Percentiles rank a stretch among this genome's conserved stretches.
These are phyloP conservation scores for Amaranthus tricolor DNA, from an alignment of 179 eudicot genomes.

Conservation along the genomic window DNA sequence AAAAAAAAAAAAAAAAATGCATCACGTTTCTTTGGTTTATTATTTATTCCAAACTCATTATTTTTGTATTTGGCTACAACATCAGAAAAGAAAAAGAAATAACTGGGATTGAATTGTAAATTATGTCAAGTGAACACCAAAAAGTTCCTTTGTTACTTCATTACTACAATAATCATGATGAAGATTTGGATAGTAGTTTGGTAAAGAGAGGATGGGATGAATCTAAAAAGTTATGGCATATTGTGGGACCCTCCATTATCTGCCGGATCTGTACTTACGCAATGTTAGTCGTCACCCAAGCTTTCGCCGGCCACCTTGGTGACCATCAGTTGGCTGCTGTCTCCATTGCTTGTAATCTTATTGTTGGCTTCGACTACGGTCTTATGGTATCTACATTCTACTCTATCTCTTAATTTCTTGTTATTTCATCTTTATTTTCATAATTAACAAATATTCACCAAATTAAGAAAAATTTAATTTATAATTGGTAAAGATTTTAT, in stretches of 20 bases:
- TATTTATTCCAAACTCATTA: no score
- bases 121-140: no score
- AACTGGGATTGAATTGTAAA: no score
- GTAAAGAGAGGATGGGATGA: conserved; percentile 27
- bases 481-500: no score
- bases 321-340: conserved; percentile 35
- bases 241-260: conserved; percentile 39
- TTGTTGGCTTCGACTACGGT: conserved; percentile 42
- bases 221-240: conserved; percentile 39
- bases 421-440: no score
- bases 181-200: background rate
- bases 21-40: no score
- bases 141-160: background rate
- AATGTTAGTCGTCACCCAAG: conserved; percentile 32
- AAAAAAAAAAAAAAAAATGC: no score
- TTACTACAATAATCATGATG: no score
- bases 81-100: no score
- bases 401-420: background rate
- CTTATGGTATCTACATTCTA: conserved; percentile 28
- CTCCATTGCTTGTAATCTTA: conserved; percentile 38
- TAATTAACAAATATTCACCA: no score
- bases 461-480: no score
- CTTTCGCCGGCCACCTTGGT: conserved; percentile 43
- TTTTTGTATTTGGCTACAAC: no score
- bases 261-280: conserved; percentile 31